Base-by-base conservation (phyloP, 257 asterid genomes). In the Eucommia ulmoides region DNA sequence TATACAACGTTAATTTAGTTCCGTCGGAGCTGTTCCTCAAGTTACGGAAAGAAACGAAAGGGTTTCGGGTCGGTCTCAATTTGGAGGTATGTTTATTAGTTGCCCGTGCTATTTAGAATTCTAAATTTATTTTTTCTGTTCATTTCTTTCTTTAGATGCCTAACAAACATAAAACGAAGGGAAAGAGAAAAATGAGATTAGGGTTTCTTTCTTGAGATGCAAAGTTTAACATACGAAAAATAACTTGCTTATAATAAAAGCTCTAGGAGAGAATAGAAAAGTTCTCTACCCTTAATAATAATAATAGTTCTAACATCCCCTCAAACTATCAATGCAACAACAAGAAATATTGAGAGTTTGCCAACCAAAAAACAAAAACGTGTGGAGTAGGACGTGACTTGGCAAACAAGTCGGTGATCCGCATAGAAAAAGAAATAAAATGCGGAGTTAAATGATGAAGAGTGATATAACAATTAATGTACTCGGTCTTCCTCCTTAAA, bases 11-110 rank as follows among this genome's bases (percentile, higher is more conserved):
- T 48, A 83, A 83, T 78, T 76, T 91, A 74, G 65, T 91, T 78
- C 96, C 98, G 24, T 74, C 91, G 0, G 93, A 91, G 74, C 59
- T 91, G 50, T 83, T 85, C 61, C 56, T 83, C 45, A 86, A 91
- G 75, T 86, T 91, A 58, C 66, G 98, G 49, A 91, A 71, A 71
- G 79, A 86, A 68, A 52, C 70, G 44, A 81, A 85, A 68, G 92
- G 93, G 22, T 65, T 65, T 60, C 96, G 96, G 20, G 66, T 81
- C 44, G 96, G 98, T 52, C 68, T 86, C 62, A 91, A 91, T 65
- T 59, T 86, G 57, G 95, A 86, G 98, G 96, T 86, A 62, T 45
- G 8, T 51, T 35, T 19, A 50, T 49, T 48, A 24, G 1, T 19
- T 38, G n/a, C 22, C 2, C 12, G 11, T 52, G 47, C 11, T 47